These are phyloP conservation scores for Globisporangium heterothallicum DNA, from an alignment of 352 stramenopile genomes.

Conservation along the genomic window DNA sequence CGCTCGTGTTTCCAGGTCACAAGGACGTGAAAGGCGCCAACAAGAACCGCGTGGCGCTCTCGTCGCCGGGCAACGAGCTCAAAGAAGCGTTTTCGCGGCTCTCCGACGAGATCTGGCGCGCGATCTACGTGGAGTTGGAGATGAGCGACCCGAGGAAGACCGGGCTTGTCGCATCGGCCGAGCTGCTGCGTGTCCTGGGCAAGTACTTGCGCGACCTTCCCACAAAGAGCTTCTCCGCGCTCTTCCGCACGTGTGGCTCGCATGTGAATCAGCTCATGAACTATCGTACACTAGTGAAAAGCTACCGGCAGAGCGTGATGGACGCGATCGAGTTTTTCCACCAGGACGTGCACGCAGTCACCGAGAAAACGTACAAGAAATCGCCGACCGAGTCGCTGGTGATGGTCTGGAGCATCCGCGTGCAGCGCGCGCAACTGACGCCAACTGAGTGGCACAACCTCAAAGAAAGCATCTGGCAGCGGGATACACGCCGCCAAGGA, in stretches of 20 bases:
- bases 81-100: constrained; percentile 68
- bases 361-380: constrained; percentile 43
- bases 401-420: constrained; percentile 66
- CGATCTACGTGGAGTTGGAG: constrained; percentile 62
- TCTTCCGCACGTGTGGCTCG: constrained; percentile 65
- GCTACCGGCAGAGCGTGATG: constrained; percentile 49
- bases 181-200: constrained; percentile 53
- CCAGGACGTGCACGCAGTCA: constrained; percentile 29
- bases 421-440: constrained; percentile 40
- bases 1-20: constrained; percentile 42
- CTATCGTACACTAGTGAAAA: constrained; percentile 64
- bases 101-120: constrained; percentile 48
- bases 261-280: constrained; percentile 65
- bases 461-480: constrained; percentile 47
- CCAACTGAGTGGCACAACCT: constrained; percentile 31
- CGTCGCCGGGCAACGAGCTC: constrained; percentile 57
- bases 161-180: constrained; percentile 49
- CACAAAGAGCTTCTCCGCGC: constrained; percentile 38
- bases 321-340: constrained; percentile 55
- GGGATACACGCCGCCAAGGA: constrained; percentile 44
- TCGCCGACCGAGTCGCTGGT: constrained; percentile 64
- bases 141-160: constrained; percentile 53
- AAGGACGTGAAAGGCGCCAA: constrained; percentile 49
- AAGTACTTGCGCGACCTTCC: constrained; percentile 63
- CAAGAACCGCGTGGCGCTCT: constrained; percentile 53